phyloP scores from a whole-genome alignment of 1,139 yeast species.

The Zygoascus hellenicus region DNA sequence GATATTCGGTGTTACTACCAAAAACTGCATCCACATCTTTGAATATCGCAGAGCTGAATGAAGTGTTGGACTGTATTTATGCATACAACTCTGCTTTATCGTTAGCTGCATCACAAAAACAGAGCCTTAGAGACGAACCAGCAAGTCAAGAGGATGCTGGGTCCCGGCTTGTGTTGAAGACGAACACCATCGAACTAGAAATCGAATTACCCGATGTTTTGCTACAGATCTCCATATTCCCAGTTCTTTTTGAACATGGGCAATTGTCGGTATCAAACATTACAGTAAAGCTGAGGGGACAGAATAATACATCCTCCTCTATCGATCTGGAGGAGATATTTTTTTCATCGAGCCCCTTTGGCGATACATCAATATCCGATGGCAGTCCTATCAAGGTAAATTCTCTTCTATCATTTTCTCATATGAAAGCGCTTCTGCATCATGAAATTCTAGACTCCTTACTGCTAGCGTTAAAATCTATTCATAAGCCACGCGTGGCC shows the following conservation, averaged over 20 bases:
- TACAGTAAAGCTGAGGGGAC: not conserved
- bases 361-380: constrained; percentile 3
- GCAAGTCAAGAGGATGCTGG: not conserved
- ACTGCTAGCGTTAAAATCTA: not conserved
- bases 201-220: not conserved
- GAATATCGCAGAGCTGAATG: constrained; percentile 14
- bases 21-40: constrained; percentile 17
- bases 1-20: constrained; percentile 20
- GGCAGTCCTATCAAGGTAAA: constrained; percentile 5
- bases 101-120: not conserved
- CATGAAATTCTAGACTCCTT: constrained; percentile 1
- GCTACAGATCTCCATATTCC: constrained; percentile 18
- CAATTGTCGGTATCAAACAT: constrained; percentile 9
- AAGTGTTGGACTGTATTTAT: constrained; percentile 12
- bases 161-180: not conserved
- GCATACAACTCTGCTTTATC: not conserved
- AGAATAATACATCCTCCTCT: not conserved
- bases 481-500: not conserved
- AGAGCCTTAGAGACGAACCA: not conserved
- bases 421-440: constrained; percentile 8
- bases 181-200: constrained; percentile 1
- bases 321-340: not conserved
- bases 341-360: not conserved
- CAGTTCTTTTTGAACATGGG: constrained; percentile 19
- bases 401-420: constrained; percentile 12